Evolutionary conservation across 805 yeast genomes (phyloP), one percentile per base, ranked within the genome.

Genomic region (Lipomyces oligophaga): DNA sequence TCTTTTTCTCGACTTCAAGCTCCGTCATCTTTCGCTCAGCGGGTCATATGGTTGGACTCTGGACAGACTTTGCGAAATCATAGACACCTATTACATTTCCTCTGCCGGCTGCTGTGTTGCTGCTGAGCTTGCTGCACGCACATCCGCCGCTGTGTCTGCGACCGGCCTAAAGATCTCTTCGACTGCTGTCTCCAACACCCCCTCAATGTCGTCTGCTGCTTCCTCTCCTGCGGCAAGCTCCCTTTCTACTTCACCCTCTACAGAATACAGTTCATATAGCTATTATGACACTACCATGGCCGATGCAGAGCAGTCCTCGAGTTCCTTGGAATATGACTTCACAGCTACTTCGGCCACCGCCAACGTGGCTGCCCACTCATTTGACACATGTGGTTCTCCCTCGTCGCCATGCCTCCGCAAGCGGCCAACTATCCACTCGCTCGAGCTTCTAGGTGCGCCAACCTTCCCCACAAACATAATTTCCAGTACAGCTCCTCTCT

Each of bases 391-490:
- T 35, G 41, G 42, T 33, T 22, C 38, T 16, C 47, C 47, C 19
- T 38, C 38, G 52, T n/a, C n/a, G n/a, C n/a, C n/a, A n/a, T 38
- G 48, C 38, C 25, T 35, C 16, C 41, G 47, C 11, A 38, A 40
- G n/a, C n/a, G n/a, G n/a, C 47, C 45, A 25, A 34, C 56, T 6
- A 52, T 52, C 36, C 16, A 26, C 10, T 34, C 41, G 2, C 30
- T 52, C 8, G 38, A 36, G 18, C 37, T 52, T 10, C 39, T 52
- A 7, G 56, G 56, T 24, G 56, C 45, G 4, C 56, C 56, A 3
- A 44, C 48, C 7, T 52, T 52, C 34, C 55, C 55, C 8, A 52
- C 53, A 13, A 26, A 42, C 22, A 25, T 42, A 2, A 16, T 41
- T 16, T 52, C 54, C 27, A 13, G 38, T 21, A 38, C 44, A 6